Evolutionary conservation across 768 basidiomycete genomes (phyloP).

Genomic region (Mycena capillaripes): DNA sequence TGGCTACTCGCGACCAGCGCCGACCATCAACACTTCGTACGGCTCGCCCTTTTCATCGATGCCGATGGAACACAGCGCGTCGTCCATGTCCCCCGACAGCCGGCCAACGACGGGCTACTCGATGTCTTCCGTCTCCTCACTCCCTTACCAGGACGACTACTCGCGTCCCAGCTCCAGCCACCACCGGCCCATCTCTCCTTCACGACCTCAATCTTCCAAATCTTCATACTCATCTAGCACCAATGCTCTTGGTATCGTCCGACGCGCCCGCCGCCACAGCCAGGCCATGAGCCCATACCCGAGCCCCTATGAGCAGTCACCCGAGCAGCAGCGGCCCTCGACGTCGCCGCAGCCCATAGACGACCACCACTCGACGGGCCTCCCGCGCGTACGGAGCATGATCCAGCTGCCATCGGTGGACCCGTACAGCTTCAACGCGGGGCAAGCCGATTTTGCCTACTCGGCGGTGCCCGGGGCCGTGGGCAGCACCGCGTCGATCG

Average conservation of each 20-base stretch:
- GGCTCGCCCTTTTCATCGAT: slow-evolving; percentile 78
- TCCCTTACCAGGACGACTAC: slow-evolving; percentile 83
- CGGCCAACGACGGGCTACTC: slow-evolving; percentile 90
- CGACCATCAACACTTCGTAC: slow-evolving; percentile 82
- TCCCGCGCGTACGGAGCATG: slow-evolving; percentile 88
- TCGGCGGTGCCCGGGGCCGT: slow-evolving; percentile 68
- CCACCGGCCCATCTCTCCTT: slow-evolving; percentile 78
- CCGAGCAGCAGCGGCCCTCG: slow-evolving; percentile 74
- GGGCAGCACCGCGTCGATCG: slow-evolving; percentile 58
- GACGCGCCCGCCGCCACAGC: slow-evolving; percentile 83
- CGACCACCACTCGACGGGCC: slow-evolving; percentile 59
- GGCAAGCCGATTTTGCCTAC: slow-evolving; percentile 87
- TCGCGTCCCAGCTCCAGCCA: slow-evolving; percentile 83
- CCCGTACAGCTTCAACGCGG: slow-evolving; percentile 74
- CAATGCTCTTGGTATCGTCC: slow-evolving; percentile 53
- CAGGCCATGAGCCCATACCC: slow-evolving; percentile 93
- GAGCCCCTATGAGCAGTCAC: slow-evolving; percentile 79
- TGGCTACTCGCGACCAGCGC: slow-evolving; percentile 69
- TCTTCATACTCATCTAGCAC: slow-evolving; percentile 59
- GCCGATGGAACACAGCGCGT: slow-evolving; percentile 79
- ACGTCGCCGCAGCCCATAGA: slow-evolving; percentile 80
- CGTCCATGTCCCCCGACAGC: slow-evolving; percentile 87
- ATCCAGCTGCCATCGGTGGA: slow-evolving; percentile 84
- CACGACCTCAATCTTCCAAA: slow-evolving; percentile 80
- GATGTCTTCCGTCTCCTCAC: slow-evolving; percentile 84